These are phyloP conservation scores for Cutaneotrichosporon dermatis DNA, from an alignment of 1,284 basidiomycete genomes.

Conservation along the genomic window DNA sequence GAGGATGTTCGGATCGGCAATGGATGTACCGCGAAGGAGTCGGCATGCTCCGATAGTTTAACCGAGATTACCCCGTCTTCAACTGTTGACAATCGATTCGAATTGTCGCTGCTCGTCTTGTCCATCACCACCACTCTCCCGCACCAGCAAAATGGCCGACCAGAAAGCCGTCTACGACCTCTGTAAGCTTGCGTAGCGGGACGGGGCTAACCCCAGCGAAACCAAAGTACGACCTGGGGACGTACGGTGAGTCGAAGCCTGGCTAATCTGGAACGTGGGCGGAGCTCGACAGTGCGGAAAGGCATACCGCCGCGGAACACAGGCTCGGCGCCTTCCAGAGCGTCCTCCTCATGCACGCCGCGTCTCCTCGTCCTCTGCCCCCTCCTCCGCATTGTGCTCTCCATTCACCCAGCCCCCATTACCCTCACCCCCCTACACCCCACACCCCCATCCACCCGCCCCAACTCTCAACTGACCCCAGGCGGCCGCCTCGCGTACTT, in stretches of 20 bases:
- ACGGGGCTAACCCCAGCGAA: slow-evolving; percentile 22
- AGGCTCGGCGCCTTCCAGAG: too few species aligned
- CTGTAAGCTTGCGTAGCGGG: slow-evolving; percentile 18
- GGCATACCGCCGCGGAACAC: too few species aligned
- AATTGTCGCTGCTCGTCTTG: neutral
- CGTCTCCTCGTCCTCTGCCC: too few species aligned
- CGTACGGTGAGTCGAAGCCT: slow-evolving; percentile 37
- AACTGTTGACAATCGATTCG: slow-evolving; percentile 3
- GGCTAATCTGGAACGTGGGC: too few species aligned
- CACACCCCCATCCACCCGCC: too few species aligned
- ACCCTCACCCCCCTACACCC: too few species aligned
- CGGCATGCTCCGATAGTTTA: neutral
- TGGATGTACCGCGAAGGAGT: too few species aligned
- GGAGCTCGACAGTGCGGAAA: too few species aligned
- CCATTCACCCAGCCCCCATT: too few species aligned
- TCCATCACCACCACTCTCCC: neutral
- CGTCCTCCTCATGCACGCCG: too few species aligned
- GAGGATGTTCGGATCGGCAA: too few species aligned
- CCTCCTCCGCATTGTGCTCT: too few species aligned
- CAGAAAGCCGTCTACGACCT: slow-evolving; percentile 27
- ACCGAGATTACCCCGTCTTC: neutral
- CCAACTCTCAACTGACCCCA: slow-evolving; percentile 15
- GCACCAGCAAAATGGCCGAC: slow-evolving; percentile 2
- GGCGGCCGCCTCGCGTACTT: slow-evolving; percentile 54
- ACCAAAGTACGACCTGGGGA: slow-evolving; percentile 38